phyloP scores from a whole-genome alignment of 148 eudicot genomes.

The Cornus florida region DNA sequence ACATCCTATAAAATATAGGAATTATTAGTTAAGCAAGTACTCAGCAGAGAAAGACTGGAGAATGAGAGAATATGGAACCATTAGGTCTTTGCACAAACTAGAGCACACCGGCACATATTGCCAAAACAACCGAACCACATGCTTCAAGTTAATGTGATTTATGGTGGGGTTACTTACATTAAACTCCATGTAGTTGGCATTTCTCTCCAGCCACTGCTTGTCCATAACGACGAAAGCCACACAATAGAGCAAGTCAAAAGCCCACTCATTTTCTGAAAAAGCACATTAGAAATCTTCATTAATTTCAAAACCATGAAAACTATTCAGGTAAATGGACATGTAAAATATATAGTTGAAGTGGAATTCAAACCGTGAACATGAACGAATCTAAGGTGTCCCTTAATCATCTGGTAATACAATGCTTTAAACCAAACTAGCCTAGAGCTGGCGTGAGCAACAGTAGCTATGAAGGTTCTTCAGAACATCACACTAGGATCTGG shows the following conservation, averaged over 20 bases:
- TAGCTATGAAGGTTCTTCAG: neutral
- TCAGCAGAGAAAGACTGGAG: neutral
- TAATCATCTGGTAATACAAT: neutral
- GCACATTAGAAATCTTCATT: neutral
- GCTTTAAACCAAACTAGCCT: neutral
- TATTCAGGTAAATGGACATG: neutral
- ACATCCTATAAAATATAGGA: slow-evolving; percentile 46
- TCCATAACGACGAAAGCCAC: slow-evolving; percentile 85
- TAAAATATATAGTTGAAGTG: neutral
- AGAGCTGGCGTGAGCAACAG: neutral
- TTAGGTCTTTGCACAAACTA: neutral
- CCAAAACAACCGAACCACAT: too few species aligned
- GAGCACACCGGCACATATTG: neutral
- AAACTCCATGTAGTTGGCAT: slow-evolving; percentile 86
- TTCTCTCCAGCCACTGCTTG: slow-evolving; percentile 75
- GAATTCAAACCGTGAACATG: neutral
- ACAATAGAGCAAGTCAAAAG: slow-evolving; percentile 80
- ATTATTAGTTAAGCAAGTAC: neutral
- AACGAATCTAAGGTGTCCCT: neutral
- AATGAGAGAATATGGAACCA: neutral
- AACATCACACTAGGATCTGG: too few species aligned
- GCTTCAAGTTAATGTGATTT: neutral
- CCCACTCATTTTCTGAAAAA: slow-evolving; percentile 82
- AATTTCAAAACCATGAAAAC: neutral
- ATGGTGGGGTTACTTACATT: slow-evolving; percentile 48